A percentile compares a stretch with the other conserved stretches of the same genome.
phyloP scores from a whole-genome alignment of 2,329 filamentous ascomycete genomes.

The Penicillium brasilianum region DNA sequence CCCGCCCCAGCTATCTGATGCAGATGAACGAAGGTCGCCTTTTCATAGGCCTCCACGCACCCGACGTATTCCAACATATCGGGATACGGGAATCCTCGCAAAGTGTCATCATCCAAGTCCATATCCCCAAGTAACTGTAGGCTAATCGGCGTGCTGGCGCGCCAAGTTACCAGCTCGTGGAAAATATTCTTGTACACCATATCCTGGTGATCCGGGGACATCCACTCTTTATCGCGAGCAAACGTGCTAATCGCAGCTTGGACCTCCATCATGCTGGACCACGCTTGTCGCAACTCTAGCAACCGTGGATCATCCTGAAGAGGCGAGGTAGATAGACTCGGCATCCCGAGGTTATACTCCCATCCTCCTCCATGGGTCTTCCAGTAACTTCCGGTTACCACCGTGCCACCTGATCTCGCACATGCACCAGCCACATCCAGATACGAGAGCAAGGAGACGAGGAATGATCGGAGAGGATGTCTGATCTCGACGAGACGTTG shows the following conservation, averaged over 20 bases:
- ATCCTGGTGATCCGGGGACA: conserved; percentile 38
- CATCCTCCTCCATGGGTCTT: conserved; percentile 44
- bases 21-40: conserved; percentile 43
- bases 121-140: conserved; percentile 34
- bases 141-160: conserved; percentile 35
- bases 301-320: conserved; percentile 31
- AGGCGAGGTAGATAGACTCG: conserved; percentile 33
- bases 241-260: conserved; percentile 40
- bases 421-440: conserved; percentile 48
- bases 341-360: conserved; percentile 45
- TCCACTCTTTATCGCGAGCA: conserved; percentile 41
- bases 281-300: conserved; percentile 36
- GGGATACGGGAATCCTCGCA: conserved; percentile 35
- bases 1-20: conserved; percentile 40
- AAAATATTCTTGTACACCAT: conserved; percentile 37
- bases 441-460: conserved; percentile 48
- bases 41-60: conserved; percentile 45
- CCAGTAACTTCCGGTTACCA: conserved; percentile 48
- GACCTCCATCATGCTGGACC: conserved; percentile 44
- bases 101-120: conserved; percentile 35
- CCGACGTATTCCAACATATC: conserved; percentile 43
- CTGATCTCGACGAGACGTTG: conserved; percentile 38
- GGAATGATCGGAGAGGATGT: conserved; percentile 43
- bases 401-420: conserved; percentile 44
- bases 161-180: conserved; percentile 37